Evolutionary conservation across 2,329 filamentous ascomycete species (phyloP).

Genomic region (Cercospora zeae-maydis): DNA sequence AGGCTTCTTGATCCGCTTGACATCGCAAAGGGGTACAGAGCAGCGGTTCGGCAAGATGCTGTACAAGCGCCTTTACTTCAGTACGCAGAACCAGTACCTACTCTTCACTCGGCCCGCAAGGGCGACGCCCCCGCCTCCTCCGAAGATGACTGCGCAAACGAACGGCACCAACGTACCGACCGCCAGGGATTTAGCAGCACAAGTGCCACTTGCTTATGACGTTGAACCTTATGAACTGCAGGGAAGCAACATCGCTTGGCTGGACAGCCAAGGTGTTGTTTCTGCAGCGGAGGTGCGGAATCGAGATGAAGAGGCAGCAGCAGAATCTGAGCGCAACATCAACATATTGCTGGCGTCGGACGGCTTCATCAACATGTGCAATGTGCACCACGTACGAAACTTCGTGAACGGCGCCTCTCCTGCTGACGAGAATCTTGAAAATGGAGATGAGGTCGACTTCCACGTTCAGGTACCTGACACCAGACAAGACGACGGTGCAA

Average conservation of each 20-base stretch:
- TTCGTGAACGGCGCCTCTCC: slow-evolving; percentile 51
- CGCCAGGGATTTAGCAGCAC: slow-evolving; percentile 52
- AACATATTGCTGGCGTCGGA: slow-evolving; percentile 59
- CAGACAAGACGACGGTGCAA: slow-evolving; percentile 51
- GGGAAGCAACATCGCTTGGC: slow-evolving; percentile 56
- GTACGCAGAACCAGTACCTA: slow-evolving; percentile 60
- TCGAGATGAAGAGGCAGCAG: slow-evolving; percentile 57
- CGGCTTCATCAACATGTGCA: slow-evolving; percentile 60
- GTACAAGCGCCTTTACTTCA: slow-evolving; percentile 64
- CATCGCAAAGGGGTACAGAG: slow-evolving; percentile 59
- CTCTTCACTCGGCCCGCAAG: slow-evolving; percentile 60
- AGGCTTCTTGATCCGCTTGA: slow-evolving; percentile 63
- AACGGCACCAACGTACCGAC: slow-evolving; percentile 50
- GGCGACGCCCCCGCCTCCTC: slow-evolving; percentile 55
- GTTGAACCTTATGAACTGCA: slow-evolving; percentile 58
- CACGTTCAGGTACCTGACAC: slow-evolving; percentile 37
- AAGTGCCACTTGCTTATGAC: slow-evolving; percentile 59
- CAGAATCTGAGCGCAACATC: slow-evolving; percentile 57
- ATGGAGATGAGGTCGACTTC: slow-evolving; percentile 56
- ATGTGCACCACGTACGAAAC: slow-evolving; percentile 56
- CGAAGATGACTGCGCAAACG: slow-evolving; percentile 46
- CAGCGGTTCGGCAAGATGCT: slow-evolving; percentile 58
- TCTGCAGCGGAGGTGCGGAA: slow-evolving; percentile 44
- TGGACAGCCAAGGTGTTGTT: slow-evolving; percentile 40
- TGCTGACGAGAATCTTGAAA: slow-evolving; percentile 52